Evolutionary conservation across 2,329 filamentous ascomycete genomes (phyloP), one percentile per base, ranked within the genome.

Genomic region (Neofusicoccum sp.): DNA sequence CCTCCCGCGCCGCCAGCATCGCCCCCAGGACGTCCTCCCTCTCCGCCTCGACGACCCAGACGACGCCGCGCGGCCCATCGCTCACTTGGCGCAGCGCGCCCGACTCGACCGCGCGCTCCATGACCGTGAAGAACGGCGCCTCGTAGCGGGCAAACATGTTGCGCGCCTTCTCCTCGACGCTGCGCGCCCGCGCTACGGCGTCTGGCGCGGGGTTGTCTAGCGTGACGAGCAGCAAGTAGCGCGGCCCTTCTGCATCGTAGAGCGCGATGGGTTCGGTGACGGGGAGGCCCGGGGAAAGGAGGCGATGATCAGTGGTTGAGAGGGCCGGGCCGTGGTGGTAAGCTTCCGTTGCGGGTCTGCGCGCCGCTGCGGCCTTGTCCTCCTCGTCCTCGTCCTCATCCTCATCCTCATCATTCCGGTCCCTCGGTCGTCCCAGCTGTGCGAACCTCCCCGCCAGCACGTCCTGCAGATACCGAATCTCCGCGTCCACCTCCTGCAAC

Each of bases 21-120:
- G 62, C 62, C 9, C 34, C 58, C 33, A 63, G n/a, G 4, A 63
- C 53, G 14, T 63, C 62, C 12, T 43, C 53, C 34, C 58, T 51
- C n/a, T 41, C 61, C 12, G 43, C 49, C 43, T 40, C 28, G 3
- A 60, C 51, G 3, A 20, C 58, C 41, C 51, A 63, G 14, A 61
- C 45, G n/a, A n/a, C 51, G 16, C 61, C 61, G 7, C 58, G 26
- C 12, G 61, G 61, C 11, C 61, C 61, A n/a, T n/a, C 16, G 16
- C 40, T 57, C 45, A 63, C 12, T 20, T 4, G 20, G 4, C 2
- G n/a, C 28, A 63, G 38, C 33, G 41, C 43, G 6, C 47, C 16
- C n/a, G 31, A 11, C 4, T 28, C 56, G 12, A 59, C 8, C 14
- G 43, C 56, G 8, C 33, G 40, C 33, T 58, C 33, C 26, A 45